phyloP scores from a whole-genome alignment of 1,139 yeast species.

The Yamadazyma taylorii region DNA sequence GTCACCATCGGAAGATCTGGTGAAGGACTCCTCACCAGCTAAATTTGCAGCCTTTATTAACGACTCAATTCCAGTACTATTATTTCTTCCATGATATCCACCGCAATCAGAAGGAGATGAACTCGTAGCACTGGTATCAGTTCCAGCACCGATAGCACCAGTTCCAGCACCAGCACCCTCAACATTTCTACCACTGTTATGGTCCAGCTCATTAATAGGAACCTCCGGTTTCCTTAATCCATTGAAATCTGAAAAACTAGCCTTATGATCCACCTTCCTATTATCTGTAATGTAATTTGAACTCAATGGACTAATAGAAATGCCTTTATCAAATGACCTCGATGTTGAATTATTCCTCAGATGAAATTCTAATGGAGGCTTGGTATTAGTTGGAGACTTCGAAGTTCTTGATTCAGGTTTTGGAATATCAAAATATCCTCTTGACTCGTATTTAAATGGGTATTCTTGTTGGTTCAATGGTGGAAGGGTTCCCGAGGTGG shows the following conservation, averaged over 20 bases:
- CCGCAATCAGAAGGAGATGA: too few relatives aligned
- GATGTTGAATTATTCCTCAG: neutral
- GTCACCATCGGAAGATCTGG: neutral
- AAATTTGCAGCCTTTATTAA: conserved; percentile 30
- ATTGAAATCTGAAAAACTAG: neutral
- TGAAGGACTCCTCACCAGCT: conserved; percentile 5
- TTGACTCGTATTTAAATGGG: neutral
- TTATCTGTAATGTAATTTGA: conserved; percentile 1
- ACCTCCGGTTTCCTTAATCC: neutral
- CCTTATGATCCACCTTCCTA: neutral
- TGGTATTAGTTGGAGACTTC: neutral
- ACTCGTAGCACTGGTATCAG: too few relatives aligned
- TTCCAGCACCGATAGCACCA: too few relatives aligned
- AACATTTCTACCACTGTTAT: too few relatives aligned
- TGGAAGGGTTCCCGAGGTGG: too few relatives aligned
- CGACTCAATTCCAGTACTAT: conserved; percentile 23
- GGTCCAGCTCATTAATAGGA: too few relatives aligned
- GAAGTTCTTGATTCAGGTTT: neutral
- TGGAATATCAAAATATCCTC: conserved; percentile 2
- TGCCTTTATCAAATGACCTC: neutral
- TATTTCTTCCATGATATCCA: too few relatives aligned
- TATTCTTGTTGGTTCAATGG: too few relatives aligned
- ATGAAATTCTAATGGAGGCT: neutral
- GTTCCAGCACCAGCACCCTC: too few relatives aligned
- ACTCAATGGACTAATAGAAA: neutral